Evolutionary conservation across 106 monocot species (phyloP), one percentile per base, ranked within the genome.

Genomic region (Allium cepa): DNA sequence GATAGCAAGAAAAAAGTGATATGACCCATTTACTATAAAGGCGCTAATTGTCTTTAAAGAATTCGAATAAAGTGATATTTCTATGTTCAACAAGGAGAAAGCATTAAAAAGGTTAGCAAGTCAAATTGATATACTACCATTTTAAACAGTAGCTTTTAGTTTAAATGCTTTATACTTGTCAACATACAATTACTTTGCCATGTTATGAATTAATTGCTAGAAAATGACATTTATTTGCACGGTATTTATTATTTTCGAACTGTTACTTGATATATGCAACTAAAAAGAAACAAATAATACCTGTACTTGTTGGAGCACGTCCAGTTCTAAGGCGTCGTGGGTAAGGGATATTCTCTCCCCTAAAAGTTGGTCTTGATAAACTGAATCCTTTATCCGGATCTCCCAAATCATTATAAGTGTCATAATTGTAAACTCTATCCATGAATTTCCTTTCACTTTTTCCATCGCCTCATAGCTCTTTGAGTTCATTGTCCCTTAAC

Each of bases 251-350:
- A 36, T 36, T 36, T 36, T 36, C 4, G 36, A 36, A 36, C 1
- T 36, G 4, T 36, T 36, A 36, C 36, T 36, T 4, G 36, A 36
- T 36, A 36, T 36, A 36, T 36, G 1, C 36, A 36, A 36, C 36
- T 36, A n/a, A 36, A 36, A 36, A 36, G 36, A 36, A 28, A 62
- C 1, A 36, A 36, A 36, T 36, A 36, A 36, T 67, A 94, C 94
- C 75, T 11, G 86, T 80, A 56, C 79, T 76, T 0, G 82, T 84
- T 0, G 86, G 72, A 9, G 73, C 82, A 0, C 90, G 86, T 8
- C 94, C 94, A 15, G 94, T 94, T 9, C 90, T 79, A 64, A 86
- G 87, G 46, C 94, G 73, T 9, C 94, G 46, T 0, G 94, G 94
- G 60, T 94, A 94, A 0, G 94, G 94, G 1, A 84, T 66, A 73